Evolutionary conservation across 306 rosid genomes (phyloP), one percentile per base, ranked within the genome.

Genomic region (Quercus ilex): DNA sequence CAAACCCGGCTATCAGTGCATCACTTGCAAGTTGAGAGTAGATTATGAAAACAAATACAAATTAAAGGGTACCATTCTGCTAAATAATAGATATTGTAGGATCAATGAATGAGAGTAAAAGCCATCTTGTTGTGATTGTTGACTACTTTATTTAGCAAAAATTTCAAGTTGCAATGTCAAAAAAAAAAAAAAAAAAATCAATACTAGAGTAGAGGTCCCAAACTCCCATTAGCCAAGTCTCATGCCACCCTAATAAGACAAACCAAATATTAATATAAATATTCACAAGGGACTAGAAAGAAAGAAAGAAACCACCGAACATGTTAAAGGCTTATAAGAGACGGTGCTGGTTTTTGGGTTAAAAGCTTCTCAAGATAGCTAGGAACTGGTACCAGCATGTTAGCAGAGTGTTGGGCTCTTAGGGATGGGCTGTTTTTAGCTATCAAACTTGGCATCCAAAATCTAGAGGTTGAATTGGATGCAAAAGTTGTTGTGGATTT

Each of bases 181-280:
- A 41, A 35, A 41, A 7, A 6, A 38, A 35, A 35, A 23, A 33
- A 35, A 0, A 41, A 8, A 41, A 7, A 41, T 41, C 46, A 41
- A 41, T 8, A 10, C 30, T 14, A 3, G 11, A 21, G 5, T 60
- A 64, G 74, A 52, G 68, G 78, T 84, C 38, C 77, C 65, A 77
- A 52, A 67, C 78, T 84, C 38, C 77, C 65, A 74, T 73, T 13
- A 49, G 17, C 78, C 58, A 60, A 33, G 14, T 33, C 77, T 33
- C 49, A 56, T 38, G 14, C 25, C 81, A 11, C 30, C 11, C 60
- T 35, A 60, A 35, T 11, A 46, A 68, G 33, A 73, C 75, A 23
- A 62, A 78, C 57, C 56, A 78, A 80, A 76, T 72, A 55, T 64
- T 75, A 65, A 82, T 74, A 82, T 55, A 77, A 74, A 64, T 79